Conservation (phyloP, 192 early-diverging fungal genomes). For the Radiomyces spectabilis region DNA sequence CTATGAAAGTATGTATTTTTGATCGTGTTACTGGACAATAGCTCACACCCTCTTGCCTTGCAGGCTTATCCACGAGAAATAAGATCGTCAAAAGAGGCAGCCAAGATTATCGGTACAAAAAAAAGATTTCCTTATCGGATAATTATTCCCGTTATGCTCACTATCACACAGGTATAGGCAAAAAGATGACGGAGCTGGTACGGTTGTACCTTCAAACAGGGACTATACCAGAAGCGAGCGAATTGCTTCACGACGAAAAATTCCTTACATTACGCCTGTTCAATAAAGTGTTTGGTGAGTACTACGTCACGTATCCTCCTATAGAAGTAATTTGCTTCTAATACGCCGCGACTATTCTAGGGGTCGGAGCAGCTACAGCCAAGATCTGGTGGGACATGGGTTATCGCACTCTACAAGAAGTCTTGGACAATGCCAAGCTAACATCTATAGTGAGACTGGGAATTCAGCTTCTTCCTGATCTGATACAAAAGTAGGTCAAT, state of each 20-base stretch:
- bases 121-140: neutral
- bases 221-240: slow-evolving; percentile 20
- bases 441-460: slow-evolving; percentile 5
- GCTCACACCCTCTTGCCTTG: too few species aligned
- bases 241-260: neutral
- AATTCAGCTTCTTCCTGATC: slow-evolving; percentile 18
- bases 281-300: slow-evolving; percentile 19
- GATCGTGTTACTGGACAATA: neutral
- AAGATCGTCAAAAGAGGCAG: slow-evolving; percentile 13
- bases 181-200: slow-evolving; percentile 14
- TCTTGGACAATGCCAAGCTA: slow-evolving; percentile 12
- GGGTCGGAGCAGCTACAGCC: slow-evolving; percentile 12
- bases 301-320: too few species aligned
- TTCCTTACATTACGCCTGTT: slow-evolving; percentile 12
- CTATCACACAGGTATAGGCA: slow-evolving; percentile 18
- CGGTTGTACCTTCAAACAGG: slow-evolving; percentile 8
- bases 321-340: too few species aligned
- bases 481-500: slow-evolving; percentile 13
- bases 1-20: slow-evolving; percentile 12
- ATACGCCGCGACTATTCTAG: too few species aligned
- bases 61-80: slow-evolving; percentile 25
- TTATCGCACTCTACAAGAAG: slow-evolving; percentile 19
- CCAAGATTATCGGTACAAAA: slow-evolving; percentile 12
- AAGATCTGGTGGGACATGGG: slow-evolving; percentile 19
- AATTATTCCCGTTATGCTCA: neutral